Base-by-base conservation (phyloP, 495 filamentous ascomycete genomes). In the Schizothecium vesticola region DNA sequence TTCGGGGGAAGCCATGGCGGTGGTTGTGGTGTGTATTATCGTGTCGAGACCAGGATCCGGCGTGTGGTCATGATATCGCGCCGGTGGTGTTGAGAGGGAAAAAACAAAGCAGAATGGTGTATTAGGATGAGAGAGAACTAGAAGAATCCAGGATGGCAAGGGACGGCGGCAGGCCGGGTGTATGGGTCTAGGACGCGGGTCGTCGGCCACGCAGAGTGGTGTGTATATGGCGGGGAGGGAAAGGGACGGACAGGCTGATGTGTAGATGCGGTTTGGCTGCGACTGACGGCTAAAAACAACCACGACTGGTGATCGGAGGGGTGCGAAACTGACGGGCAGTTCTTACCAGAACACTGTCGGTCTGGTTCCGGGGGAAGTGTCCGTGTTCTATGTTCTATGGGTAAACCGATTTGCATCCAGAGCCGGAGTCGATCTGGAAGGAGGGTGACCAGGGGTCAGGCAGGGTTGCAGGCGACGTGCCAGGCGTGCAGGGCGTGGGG, bases 261-360 rank as follows among this genome's bases (percentile, higher is more conserved):
- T 51, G 19, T 31, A 9, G 59, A 59, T 55, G 10, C 28, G 68
- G 62, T 55, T 33, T 63, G 22, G 58, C 31, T 29, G 64, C 64
- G 71, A 64, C 33, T 63, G 24, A 64, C 69, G 69, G 71, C 69
- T 71, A 71, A 71, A 71, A 58, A 29, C 13, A 56, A 63, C 51
- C 51, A 36, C 16, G 24, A 22, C 29, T 28, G 63, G 43, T 56
- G 70, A 73, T 73, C 71, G 60, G 66, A 72, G 63, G 31, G 61
- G 66, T 60, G 63, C 71, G 72, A 74, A 74, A 73, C 71, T 70
- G 59, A 36, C 71, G 71, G 73, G 71, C 33, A 62, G 73, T 72
- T 73, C 73, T 63, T 76, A 73, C 73, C 74, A 76, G 67, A 68
- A 21, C 36, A 24, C 64, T 1, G 31, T 26, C 60, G 31, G 63